Evolutionary conservation across 176 grass and related monocot genomes (phyloP).

Genomic region (Puya raimondii): DNA sequence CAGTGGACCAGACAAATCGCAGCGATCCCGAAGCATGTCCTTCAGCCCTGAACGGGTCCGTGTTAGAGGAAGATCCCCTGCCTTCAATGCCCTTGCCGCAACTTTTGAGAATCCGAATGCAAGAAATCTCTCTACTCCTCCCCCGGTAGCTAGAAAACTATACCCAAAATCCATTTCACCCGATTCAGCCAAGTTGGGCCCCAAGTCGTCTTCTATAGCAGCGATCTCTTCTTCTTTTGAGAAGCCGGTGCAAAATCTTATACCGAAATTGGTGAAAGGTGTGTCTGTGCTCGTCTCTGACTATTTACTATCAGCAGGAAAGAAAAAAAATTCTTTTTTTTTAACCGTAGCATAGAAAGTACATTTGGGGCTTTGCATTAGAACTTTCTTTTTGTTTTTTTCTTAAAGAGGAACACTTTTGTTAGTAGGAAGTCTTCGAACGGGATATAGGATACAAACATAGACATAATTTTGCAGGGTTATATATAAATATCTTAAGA

Average conservation of each 20-base stretch:
- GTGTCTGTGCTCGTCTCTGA: slow-evolving; percentile 4
- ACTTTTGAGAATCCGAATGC: slow-evolving; percentile 86
- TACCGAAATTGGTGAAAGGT: slow-evolving; percentile 98
- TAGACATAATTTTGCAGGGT: no score
- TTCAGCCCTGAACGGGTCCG: slow-evolving; percentile 92
- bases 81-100: slow-evolving; percentile 92
- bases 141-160: slow-evolving; percentile 62
- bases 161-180: slow-evolving; percentile 41
- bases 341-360: not conserved
- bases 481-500: no score
- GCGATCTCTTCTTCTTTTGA: slow-evolving; percentile 73
- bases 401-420: no score
- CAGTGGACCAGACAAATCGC: slow-evolving; percentile 76
- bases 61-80: slow-evolving; percentile 91
- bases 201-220: slow-evolving; percentile 47
- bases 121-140: slow-evolving; percentile 93
- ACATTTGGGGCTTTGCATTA: no score
- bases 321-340: slow-evolving; percentile 1
- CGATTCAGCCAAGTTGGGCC: slow-evolving; percentile 52
- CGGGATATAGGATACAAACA: no score
- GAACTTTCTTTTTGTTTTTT: no score
- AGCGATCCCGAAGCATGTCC: slow-evolving; percentile 92
- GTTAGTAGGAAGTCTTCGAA: no score
- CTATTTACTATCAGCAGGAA: not conserved
- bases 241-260: slow-evolving; percentile 68